Conservation (phyloP, 2,329 filamentous ascomycete species). For the Cladosporium colombiae region DNA sequence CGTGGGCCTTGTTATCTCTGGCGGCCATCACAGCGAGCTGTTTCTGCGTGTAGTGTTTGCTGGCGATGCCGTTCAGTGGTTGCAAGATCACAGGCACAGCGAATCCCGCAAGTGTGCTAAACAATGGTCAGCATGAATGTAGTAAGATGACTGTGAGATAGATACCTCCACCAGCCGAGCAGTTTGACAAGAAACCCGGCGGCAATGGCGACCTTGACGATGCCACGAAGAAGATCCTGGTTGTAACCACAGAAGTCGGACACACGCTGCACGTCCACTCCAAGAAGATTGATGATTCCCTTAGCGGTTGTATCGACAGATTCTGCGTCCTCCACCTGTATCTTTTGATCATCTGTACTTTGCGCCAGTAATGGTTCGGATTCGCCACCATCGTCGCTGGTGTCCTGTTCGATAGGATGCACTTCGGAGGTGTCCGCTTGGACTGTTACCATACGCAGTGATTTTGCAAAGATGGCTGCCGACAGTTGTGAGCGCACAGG, state of each 20-base stretch:
- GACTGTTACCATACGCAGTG: neutral
- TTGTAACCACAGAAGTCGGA: neutral
- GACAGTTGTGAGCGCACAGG: neutral
- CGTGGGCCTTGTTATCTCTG: neutral
- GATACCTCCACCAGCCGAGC: neutral
- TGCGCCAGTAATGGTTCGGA: neutral
- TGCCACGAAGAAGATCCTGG: neutral
- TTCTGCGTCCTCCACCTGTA: neutral
- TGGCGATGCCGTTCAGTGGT: neutral
- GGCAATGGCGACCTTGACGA: conserved; percentile 1
- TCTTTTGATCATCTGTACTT: neutral
- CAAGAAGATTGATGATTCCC: conserved; percentile 38
- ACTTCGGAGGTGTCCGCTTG: neutral
- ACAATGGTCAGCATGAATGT: neutral
- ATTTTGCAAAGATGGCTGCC: neutral
- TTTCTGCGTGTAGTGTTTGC: neutral
- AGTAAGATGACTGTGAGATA: neutral
- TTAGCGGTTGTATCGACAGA: conserved; percentile 39
- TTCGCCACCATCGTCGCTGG: neutral
- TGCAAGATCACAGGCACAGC: neutral
- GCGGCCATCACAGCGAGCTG: neutral
- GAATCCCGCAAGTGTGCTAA: neutral
- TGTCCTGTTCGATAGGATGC: neutral
- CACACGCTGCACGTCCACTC: conserved; percentile 29
- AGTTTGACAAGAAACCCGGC: neutral